Percentiles rank a stretch among this genome's conserved stretches.
These are phyloP conservation scores for Metarhizium guizhouense DNA, from an alignment of 2,329 filamentous ascomycete species.

Conservation along the genomic window DNA sequence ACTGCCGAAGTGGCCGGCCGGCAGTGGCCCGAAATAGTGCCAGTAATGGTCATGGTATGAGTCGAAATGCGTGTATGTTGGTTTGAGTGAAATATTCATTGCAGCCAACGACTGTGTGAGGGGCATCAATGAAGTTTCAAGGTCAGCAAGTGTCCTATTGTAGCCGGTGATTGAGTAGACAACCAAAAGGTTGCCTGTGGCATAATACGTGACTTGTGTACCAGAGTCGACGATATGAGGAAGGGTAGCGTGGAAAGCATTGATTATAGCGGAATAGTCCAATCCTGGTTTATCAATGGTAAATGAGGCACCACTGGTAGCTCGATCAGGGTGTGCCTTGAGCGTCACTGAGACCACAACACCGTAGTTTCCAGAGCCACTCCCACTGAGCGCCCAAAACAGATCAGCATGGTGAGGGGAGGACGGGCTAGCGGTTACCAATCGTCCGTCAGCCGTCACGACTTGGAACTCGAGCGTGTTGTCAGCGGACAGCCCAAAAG, in stretches of 20 bases:
- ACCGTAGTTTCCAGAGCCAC: conserved; percentile 40
- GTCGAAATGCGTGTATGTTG: too few species aligned
- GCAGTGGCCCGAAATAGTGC: too few species aligned
- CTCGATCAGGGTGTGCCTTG: background rate
- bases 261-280: background rate
- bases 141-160: too few species aligned
- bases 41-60: too few species aligned
- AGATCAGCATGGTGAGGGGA: conserved; percentile 39
- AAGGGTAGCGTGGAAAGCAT: conserved; percentile 5
- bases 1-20: too few species aligned
- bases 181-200: too few species aligned
- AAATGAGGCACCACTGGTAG: background rate
- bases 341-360: conserved; percentile 31
- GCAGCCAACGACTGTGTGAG: too few species aligned
- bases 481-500: conserved; percentile 49
- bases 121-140: too few species aligned
- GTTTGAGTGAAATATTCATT: too few species aligned
- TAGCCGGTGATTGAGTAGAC: too few species aligned
- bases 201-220: too few species aligned
- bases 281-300: background rate
- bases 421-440: too few species aligned
- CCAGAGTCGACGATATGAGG: background rate
- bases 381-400: conserved; percentile 51
- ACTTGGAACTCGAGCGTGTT: conserved; percentile 46
- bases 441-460: conserved; percentile 44